phyloP scores from a whole-genome alignment of 2,329 filamentous ascomycete species.

The Lecanoromycetidae sp. region DNA sequence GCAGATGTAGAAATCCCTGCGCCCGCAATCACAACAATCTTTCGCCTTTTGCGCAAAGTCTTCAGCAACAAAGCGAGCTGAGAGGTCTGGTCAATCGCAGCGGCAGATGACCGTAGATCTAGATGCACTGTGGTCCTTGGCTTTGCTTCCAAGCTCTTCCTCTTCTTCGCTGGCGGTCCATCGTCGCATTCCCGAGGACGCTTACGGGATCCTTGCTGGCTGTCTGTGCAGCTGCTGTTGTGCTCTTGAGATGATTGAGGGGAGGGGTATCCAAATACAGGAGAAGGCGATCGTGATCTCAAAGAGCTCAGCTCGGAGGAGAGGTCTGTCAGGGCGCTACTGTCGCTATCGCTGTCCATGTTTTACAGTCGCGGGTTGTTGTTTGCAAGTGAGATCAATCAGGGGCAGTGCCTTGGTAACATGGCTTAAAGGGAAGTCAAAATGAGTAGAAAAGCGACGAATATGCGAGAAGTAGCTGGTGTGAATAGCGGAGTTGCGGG shows the following conservation, averaged over 20 bases:
- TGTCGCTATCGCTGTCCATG: conserved; percentile 15
- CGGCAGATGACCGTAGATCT: conserved; percentile 43
- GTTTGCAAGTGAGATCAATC: too few relatives aligned
- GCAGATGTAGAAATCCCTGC: conserved; percentile 95
- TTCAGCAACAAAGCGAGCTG: conserved; percentile 60
- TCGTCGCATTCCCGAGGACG: conserved; percentile 29
- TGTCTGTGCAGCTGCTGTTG: conserved; percentile 4
- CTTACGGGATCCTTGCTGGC: conserved; percentile 22
- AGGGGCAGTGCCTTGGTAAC: neutral
- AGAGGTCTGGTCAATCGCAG: conserved; percentile 40
- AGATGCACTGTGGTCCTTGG: conserved; percentile 72
- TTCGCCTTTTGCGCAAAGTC: conserved; percentile 75
- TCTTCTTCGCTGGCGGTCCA: conserved; percentile 62
- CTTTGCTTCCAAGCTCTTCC: conserved; percentile 51
- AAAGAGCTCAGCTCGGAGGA: conserved; percentile 27
- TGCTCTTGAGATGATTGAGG: conserved; percentile 33
- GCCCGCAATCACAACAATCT: conserved; percentile 92
- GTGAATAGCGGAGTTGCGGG: neutral
- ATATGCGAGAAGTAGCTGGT: neutral
- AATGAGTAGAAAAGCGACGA: neutral
- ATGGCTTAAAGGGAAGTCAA: neutral
- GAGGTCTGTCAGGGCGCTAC: conserved; percentile 26
- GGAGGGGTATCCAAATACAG: conserved; percentile 30
- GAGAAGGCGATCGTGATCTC: conserved; percentile 28
- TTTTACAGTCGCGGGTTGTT: neutral